Conservation (phyloP, 352 stramenopile genomes). For the Halophytophthora polymorphica region DNA sequence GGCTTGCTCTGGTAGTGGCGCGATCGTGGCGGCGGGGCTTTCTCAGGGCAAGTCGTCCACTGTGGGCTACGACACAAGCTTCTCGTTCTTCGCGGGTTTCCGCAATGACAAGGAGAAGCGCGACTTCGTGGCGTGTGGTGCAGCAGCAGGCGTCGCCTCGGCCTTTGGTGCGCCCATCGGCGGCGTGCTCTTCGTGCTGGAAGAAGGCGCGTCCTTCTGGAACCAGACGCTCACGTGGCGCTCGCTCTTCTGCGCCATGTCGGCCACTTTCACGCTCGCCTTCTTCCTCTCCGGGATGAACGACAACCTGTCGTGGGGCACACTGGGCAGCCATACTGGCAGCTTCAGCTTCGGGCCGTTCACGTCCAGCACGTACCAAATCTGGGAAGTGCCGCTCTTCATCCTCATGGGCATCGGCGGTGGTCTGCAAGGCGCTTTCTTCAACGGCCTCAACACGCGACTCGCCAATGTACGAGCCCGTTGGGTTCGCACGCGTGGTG, state of each 20-base stretch:
- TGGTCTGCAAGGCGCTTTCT: conserved; percentile 80
- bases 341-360: conserved; percentile 77
- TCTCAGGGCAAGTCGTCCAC: conserved; percentile 79
- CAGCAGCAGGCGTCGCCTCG: conserved; percentile 83
- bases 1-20: conserved; percentile 31
- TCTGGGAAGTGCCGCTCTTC: conserved; percentile 87
- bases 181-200: conserved; percentile 80
- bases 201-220: conserved; percentile 87
- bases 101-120: conserved; percentile 87
- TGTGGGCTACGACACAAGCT: conserved; percentile 70
- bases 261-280: conserved; percentile 83
- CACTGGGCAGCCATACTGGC: conserved; percentile 63
- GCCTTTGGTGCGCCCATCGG: conserved; percentile 91
- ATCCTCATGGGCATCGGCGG: conserved; percentile 83
- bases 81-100: conserved; percentile 87
- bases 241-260: conserved; percentile 85
- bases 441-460: conserved; percentile 68
- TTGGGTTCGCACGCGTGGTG: conserved; percentile 53
- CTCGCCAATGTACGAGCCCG: conserved; percentile 45
- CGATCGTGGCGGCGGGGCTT: conserved; percentile 70
- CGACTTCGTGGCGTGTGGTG: conserved; percentile 87
- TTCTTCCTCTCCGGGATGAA: conserved; percentile 81
- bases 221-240: conserved; percentile 81
- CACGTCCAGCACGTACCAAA: conserved; percentile 71
- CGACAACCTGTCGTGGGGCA: conserved; percentile 70